A percentile compares a stretch with the other conserved stretches of the same genome.
Evolutionary conservation across 352 stramenopile species (phyloP).

Genomic region (Aphanomyces euteiches): DNA sequence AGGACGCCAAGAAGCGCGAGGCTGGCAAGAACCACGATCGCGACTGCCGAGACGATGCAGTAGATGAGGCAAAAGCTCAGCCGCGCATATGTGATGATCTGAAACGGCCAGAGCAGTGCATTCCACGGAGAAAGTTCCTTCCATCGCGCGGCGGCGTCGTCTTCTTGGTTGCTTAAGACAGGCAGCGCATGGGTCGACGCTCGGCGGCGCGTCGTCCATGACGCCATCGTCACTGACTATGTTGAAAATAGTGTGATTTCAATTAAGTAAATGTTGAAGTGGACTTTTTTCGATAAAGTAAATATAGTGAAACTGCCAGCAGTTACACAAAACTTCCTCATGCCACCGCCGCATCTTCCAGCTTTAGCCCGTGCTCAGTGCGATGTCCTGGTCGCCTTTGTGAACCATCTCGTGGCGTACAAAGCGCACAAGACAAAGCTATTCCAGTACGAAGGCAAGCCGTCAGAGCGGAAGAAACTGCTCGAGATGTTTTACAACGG

Average conservation of each 20-base stretch:
- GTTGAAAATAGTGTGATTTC: too few species aligned
- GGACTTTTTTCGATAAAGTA: too few species aligned
- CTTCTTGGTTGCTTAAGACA: background rate
- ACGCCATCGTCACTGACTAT: too few species aligned
- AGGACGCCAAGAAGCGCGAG: background rate
- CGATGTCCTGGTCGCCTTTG: background rate
- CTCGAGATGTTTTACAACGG: background rate
- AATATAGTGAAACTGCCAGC: too few species aligned
- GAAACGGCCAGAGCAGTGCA: background rate
- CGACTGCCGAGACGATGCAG: background rate
- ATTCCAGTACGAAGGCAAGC: constrained; percentile 16
- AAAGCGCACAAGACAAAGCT: constrained; percentile 23
- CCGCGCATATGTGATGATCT: background rate
- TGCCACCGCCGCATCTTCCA: background rate
- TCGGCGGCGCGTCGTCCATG: too few species aligned
- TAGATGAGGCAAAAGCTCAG: background rate
- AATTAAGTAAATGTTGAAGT: too few species aligned
- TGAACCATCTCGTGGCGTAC: constrained; percentile 9
- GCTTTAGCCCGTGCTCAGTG: background rate
- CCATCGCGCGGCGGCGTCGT: background rate
- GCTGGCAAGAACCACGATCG: background rate
- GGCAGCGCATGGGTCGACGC: too few species aligned
- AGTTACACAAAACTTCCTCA: too few species aligned
- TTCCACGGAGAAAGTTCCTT: background rate
- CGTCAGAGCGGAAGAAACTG: constrained; percentile 15